Evolutionary conservation across 2,329 filamentous ascomycete species (phyloP), one percentile per base, ranked within the genome.

Genomic region (Epichloe gansuensis): DNA sequence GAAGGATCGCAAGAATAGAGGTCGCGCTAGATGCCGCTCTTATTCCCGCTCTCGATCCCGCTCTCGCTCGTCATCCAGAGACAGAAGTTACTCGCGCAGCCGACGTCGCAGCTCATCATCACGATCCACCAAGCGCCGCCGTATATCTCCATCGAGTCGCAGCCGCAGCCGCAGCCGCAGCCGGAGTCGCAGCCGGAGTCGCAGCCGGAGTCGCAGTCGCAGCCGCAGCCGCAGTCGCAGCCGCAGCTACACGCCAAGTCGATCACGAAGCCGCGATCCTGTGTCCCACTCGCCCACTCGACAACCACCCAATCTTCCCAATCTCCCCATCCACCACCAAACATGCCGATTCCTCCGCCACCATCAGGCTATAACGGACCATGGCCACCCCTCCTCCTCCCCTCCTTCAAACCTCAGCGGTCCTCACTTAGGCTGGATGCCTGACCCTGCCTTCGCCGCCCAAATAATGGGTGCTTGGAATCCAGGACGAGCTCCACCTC

Each of bases 1-100:
- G 85, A 88, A 85, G 67, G 70, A 74, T 49, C 73, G 77, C 39
- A 68, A 64, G 31, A 70, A 64, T 45, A 2, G 50, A 51, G 15
- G 56, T 55, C 39, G 54, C 52, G 9, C 57, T 59, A 5, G 68
- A 28, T 68, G 66, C 4, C 65, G 68, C 4, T 72, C 72, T 3
- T 57, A 54, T 8, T 68, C 69, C 1, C 52, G 48, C 11, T 66
- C 63, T 5, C 41, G n/a, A 3, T 68, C 69, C 2, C 53, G 51
- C 8, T 66, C 63, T 3, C 50, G 41, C 23, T 68, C 68, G 12
- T 54, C 53, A 4, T 42, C 44, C 25, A 39, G 50, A 54, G 55
- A 23, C 2, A 60, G 62, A 50, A 61, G 62, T 50, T 59, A 61
- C 42, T 64, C 62, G 21, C 60, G 59, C 6, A 55, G 56, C 7